Conservation (phyloP, 2,329 filamentous ascomycete genomes). For the Phialemonium atrogriseum region DNA sequence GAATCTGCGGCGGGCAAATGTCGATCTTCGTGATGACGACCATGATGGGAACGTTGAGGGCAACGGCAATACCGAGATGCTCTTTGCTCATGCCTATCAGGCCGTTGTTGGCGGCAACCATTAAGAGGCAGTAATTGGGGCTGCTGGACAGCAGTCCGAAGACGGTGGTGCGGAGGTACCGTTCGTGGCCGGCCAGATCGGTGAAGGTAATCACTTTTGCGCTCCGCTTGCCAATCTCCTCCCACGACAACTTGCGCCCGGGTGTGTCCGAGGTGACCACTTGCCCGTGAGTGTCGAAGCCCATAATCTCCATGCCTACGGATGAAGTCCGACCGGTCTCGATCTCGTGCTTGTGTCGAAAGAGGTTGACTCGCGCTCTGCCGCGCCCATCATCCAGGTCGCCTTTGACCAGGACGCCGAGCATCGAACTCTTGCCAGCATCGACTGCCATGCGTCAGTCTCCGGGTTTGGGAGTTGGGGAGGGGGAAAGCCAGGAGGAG, state of each 20-base stretch:
- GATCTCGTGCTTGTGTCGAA: slow-evolving; percentile 96
- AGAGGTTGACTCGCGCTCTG: slow-evolving; percentile 88
- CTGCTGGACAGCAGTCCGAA: slow-evolving; percentile 91
- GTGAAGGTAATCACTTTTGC: slow-evolving; percentile 97
- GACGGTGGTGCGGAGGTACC: slow-evolving; percentile 90
- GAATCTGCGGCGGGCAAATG: slow-evolving; percentile 91
- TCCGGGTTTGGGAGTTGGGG: slow-evolving; percentile 20
- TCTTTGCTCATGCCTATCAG: slow-evolving; percentile 98
- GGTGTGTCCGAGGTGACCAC: slow-evolving; percentile 75
- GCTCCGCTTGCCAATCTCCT: slow-evolving; percentile 90
- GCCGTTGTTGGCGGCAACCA: slow-evolving; percentile 98
- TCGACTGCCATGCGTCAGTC: slow-evolving; percentile 48
- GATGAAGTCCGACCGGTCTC: slow-evolving; percentile 93
- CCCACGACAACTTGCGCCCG: slow-evolving; percentile 82
- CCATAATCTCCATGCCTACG: slow-evolving; percentile 98
- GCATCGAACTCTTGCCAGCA: slow-evolving; percentile 91
- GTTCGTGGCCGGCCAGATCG: slow-evolving; percentile 90
- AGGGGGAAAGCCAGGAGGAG: slow-evolving; percentile 12
- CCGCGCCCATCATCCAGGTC: slow-evolving; percentile 91
- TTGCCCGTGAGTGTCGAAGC: slow-evolving; percentile 80
- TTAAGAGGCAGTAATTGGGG: slow-evolving; percentile 93
- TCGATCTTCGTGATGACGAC: slow-evolving; percentile 97
- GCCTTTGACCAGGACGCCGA: slow-evolving; percentile 92
- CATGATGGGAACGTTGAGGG: slow-evolving; percentile 95
- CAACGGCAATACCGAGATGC: slow-evolving; percentile 88